phyloP scores from a whole-genome alignment of 108 stramenopile genomes.

The Skeletonema potamos region DNA sequence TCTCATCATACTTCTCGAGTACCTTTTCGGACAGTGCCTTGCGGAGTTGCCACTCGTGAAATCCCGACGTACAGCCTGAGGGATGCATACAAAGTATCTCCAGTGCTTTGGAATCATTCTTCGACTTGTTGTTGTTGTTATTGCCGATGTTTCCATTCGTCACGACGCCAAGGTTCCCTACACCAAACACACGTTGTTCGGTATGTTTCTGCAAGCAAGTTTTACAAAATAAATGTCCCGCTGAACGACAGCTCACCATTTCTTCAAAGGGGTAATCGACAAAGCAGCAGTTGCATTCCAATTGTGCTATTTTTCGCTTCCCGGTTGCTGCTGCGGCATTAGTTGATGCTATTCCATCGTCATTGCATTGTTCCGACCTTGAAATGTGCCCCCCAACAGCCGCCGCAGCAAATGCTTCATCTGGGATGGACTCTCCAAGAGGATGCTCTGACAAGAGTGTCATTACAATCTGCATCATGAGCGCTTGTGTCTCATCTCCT shows the following conservation, averaged over 20 bases:
- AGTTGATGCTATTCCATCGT: neutral
- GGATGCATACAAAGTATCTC: slow-evolving; percentile 77
- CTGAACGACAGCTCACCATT: slow-evolving; percentile 69
- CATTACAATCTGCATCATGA: slow-evolving; percentile 21
- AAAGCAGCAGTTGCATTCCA: slow-evolving; percentile 84
- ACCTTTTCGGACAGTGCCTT: slow-evolving; percentile 65
- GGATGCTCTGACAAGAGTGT: slow-evolving; percentile 37
- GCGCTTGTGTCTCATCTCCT: neutral
- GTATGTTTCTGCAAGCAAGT: slow-evolving; percentile 68
- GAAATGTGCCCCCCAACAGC: slow-evolving; percentile 15
- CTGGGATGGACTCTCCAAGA: slow-evolving; percentile 8
- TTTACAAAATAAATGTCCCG: slow-evolving; percentile 83
- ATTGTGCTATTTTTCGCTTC: slow-evolving; percentile 16
- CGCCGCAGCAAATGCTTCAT: slow-evolving; percentile 26
- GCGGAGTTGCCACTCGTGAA: slow-evolving; percentile 57
- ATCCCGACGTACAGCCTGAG: slow-evolving; percentile 66
- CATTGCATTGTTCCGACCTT: neutral
- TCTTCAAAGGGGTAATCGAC: slow-evolving; percentile 69
- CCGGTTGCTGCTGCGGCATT: slow-evolving; percentile 1
- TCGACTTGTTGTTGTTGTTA: slow-evolving; percentile 44
- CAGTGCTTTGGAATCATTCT: slow-evolving; percentile 15
- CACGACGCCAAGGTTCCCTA: slow-evolving; percentile 64
- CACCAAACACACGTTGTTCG: slow-evolving; percentile 75
- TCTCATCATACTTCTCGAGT: slow-evolving; percentile 80
- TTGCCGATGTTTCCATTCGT: slow-evolving; percentile 19